These are phyloP conservation scores for Xylariaceae sp. DNA, from an alignment of 2,329 filamentous ascomycete species.

Conservation along the genomic window DNA sequence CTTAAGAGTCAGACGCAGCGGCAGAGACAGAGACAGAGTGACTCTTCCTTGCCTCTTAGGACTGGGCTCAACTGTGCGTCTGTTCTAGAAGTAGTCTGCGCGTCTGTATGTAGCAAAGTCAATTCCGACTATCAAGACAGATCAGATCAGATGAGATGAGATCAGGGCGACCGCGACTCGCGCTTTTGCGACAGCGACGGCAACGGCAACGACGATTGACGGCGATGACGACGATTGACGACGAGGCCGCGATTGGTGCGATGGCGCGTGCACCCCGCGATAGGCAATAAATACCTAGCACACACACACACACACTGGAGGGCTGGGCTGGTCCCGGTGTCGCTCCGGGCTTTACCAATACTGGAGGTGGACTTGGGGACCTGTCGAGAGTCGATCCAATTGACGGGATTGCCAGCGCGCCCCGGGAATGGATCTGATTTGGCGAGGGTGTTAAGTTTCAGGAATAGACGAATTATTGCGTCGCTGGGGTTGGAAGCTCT, in stretches of 20 bases:
- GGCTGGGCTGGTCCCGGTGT: background rate
- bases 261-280: constrained; percentile 12
- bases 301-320: too few species aligned
- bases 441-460: constrained; percentile 25
- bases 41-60: background rate
- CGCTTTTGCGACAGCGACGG: too few species aligned
- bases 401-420: constrained; percentile 10
- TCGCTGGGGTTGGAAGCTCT: constrained; percentile 17
- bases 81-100: background rate
- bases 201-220: background rate
- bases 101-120: too few species aligned
- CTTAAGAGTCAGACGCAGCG: background rate
- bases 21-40: background rate
- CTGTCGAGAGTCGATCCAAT: constrained; percentile 9
- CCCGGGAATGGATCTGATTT: constrained; percentile 26
- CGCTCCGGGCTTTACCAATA: constrained; percentile 8
- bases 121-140: background rate
- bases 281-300: background rate
- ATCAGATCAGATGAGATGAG: constrained; percentile 15
- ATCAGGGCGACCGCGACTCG: background rate
- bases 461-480: constrained; percentile 24
- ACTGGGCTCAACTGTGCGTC: background rate
- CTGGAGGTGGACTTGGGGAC: background rate
- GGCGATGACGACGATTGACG: background rate
- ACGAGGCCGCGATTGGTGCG: constrained; percentile 10